A percentile compares a stretch with the other conserved stretches of the same genome.
phyloP scores from a whole-genome alignment of 2,329 filamentous ascomycete species.

The Hypoxylon sp. region DNA sequence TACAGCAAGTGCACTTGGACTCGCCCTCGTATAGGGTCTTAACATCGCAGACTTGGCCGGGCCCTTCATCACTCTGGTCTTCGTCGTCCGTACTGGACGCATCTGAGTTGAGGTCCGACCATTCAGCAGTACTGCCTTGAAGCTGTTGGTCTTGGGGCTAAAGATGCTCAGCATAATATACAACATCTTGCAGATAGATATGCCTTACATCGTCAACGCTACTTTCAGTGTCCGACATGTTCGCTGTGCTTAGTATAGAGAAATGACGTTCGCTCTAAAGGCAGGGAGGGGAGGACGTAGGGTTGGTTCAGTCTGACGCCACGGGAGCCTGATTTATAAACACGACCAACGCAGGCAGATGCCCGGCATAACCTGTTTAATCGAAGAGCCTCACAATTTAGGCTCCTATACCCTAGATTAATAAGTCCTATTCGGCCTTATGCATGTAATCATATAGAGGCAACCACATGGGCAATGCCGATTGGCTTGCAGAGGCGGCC shows the following conservation, averaged over 20 bases:
- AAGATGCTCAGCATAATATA: not conserved
- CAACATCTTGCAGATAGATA: not conserved
- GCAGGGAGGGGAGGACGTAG: not conserved
- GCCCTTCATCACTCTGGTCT: not conserved
- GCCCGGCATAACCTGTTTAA: not conserved
- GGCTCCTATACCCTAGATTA: not conserved
- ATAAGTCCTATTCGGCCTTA: conserved; percentile 1
- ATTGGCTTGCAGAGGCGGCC: conserved; percentile 30
- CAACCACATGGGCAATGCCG: conserved; percentile 28
- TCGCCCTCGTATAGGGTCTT: conserved; percentile 51
- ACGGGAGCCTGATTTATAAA: conserved; percentile 3
- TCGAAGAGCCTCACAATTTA: conserved; percentile 28
- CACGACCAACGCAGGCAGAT: not conserved
- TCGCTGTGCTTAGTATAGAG: not conserved
- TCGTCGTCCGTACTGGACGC: conserved; percentile 27
- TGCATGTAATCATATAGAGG: conserved; percentile 31
- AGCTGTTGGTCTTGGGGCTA: conserved; percentile 6
- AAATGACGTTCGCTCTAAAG: not conserved
- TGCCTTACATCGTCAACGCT: conserved; percentile 17
- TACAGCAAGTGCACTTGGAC: conserved; percentile 51
- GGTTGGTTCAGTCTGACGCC: not conserved
- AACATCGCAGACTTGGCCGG: conserved; percentile 29
- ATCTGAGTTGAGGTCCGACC: conserved; percentile 31
- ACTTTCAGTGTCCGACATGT: conserved; percentile 22
- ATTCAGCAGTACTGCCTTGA: conserved; percentile 19